Evolutionary conservation across 257 asterid genomes (phyloP), one percentile per base, ranked within the genome.

Genomic region (Penstemon eatonii): DNA sequence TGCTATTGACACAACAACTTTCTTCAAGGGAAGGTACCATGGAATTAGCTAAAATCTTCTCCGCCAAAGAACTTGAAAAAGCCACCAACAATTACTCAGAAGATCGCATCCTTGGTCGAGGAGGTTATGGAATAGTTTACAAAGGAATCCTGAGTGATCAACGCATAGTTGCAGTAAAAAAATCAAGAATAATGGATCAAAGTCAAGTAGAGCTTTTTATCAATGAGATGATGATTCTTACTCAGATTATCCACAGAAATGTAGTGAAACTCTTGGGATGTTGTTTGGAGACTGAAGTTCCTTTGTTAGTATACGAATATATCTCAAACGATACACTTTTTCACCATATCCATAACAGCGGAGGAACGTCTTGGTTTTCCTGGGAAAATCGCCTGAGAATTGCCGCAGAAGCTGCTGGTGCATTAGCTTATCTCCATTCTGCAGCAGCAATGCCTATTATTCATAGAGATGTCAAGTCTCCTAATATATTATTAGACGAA

Each of bases 91-190:
- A 33, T 6, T 81, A 78, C 79, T 72, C 66, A 6, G 73, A 72
- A 40, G 66, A 76, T 7, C 69, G 86, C 18, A 63, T 81, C 38
- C 75, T 81, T 6, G 86, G 83, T 15, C 41, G 55, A 55, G 83
- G 85, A 41, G 85, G 82, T 45, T 81, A 77, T 56, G 82, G 85
- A 56, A 77, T 80, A 0, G 85, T 76, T 45, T 77, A 76, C 67
- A 76, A 80, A 46, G 82, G 85, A 65, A 81, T 81, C 81, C 74
- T 81, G 7, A 53, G 77, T 0, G 83, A 81, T 12, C 81, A 83
- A 12, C 49, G 76, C 12, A 65, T 75, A 1, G 70, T 81, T 7
- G 86, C 86, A 6, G 77, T 78, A 1, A 81, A 81, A 40, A 78
- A 72, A 67, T 69, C 83, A 0, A 69, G 57, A 52, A 49, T 8